Conservation (phyloP, 306 rosid genomes). For the Notholithocarpus densiflorus region DNA sequence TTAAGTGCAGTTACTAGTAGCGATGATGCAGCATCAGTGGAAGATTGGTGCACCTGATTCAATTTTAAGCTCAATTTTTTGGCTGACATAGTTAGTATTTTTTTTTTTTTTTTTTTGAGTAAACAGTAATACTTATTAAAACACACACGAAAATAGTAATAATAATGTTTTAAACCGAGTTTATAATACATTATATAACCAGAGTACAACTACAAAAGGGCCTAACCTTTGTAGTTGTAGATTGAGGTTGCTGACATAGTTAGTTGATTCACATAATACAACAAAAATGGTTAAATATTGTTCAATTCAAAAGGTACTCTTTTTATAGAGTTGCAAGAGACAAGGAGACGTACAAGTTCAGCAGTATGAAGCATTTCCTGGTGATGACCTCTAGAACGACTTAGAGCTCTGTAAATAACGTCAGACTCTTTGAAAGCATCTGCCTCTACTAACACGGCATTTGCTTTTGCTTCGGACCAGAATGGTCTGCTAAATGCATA, state of each 20-base stretch:
- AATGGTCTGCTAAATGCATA: constrained; percentile 51
- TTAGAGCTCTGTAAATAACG: constrained; percentile 65
- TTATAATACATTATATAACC: no score
- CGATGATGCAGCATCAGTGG: constrained; percentile 87
- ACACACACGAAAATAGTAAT: no score
- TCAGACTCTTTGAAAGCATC: constrained; percentile 94
- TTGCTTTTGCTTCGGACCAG: constrained; percentile 60
- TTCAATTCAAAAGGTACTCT: no score
- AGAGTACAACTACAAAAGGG: no score
- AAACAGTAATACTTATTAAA: no score
- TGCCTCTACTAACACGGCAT: constrained; percentile 77
- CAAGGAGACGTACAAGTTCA: constrained; percentile 50
- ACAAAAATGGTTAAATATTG: no score
- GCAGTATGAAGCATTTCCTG: constrained; percentile 81
- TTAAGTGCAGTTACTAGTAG: constrained; percentile 82
- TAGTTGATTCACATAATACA: no score
- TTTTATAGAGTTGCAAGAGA: neutral
- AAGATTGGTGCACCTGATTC: constrained; percentile 75
- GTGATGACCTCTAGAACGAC: constrained; percentile 61
- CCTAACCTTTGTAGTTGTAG: no score
- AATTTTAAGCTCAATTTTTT: neutral
- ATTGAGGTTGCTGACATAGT: no score
- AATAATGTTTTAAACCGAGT: no score
- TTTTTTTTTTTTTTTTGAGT: no score
- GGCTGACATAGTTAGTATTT: no score